phyloP scores from a whole-genome alignment of 1,284 basidiomycete species.

The Tilletiopsis washingtonensis region DNA sequence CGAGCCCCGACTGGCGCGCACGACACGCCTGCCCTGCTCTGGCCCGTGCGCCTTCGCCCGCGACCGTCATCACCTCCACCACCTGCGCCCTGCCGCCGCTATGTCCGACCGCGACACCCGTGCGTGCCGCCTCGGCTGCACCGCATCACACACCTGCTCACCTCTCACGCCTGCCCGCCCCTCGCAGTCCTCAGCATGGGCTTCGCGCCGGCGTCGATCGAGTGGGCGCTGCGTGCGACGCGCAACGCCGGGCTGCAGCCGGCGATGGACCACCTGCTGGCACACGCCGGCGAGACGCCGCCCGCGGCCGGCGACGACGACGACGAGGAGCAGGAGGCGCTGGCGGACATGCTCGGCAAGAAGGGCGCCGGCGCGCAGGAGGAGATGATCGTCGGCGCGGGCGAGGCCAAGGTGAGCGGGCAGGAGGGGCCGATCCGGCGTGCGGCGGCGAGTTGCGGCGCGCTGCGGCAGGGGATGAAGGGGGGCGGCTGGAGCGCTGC shows the following conservation, averaged over 20 bases:
- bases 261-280: constrained; percentile 44
- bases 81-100: too few relatives aligned
- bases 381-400: constrained; percentile 18
- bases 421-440: not conserved
- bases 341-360: constrained; percentile 25
- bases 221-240: constrained; percentile 42
- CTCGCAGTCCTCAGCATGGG: constrained; percentile 42
- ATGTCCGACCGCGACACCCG: too few relatives aligned
- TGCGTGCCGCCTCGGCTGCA: too few relatives aligned
- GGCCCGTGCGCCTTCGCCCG: too few relatives aligned
- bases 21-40: too few relatives aligned
- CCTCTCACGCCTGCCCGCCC: not conserved
- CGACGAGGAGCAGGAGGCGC: constrained; percentile 32
- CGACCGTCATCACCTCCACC: too few relatives aligned
- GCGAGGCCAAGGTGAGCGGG: constrained; percentile 25
- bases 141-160: not conserved
- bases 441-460: not conserved
- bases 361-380: constrained; percentile 31
- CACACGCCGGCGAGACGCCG: constrained; percentile 33
- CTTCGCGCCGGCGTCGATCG: constrained; percentile 38
- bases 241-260: constrained; percentile 30
- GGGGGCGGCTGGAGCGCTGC: too few relatives aligned
- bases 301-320: constrained; percentile 27
- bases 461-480: too few relatives aligned
- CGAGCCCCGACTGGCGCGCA: too few relatives aligned